phyloP scores from a whole-genome alignment of 129 eudicot genomes.

The Artemisia tridentata region DNA sequence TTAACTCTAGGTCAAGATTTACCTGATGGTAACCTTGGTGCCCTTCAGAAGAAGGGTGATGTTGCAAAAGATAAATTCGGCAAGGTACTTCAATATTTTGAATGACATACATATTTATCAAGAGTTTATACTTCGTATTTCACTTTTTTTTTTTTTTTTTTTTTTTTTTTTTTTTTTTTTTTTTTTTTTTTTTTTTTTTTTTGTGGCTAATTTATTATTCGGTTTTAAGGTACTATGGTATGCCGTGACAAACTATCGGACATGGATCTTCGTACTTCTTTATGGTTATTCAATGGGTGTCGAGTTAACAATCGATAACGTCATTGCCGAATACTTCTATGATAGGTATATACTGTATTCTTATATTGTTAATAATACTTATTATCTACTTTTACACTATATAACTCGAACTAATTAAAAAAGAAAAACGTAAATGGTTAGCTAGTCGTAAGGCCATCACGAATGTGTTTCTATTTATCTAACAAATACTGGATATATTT shows the following conservation, averaged over 20 bases:
- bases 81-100: conserved; percentile 61
- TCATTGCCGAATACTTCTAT: conserved; percentile 74
- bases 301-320: conserved; percentile 61
- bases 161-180: too few relatives aligned
- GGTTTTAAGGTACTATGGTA: conserved; percentile 44
- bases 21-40: conserved; percentile 86
- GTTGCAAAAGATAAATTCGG: conserved; percentile 68
- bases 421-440: too few relatives aligned
- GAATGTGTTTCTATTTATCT: neutral
- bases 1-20: conserved; percentile 77
- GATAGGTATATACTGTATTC: conserved; percentile 43
- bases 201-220: too few relatives aligned
- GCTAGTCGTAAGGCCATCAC: too few relatives aligned
- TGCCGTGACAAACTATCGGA: conserved; percentile 70
- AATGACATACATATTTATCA: too few relatives aligned
- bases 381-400: too few relatives aligned
- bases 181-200: too few relatives aligned
- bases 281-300: conserved; percentile 91
- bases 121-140: too few relatives aligned
- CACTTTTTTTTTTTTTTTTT: too few relatives aligned
- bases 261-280: conserved; percentile 76
- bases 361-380: too few relatives aligned
- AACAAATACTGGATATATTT: too few relatives aligned
- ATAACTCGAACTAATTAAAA: too few relatives aligned
- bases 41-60: conserved; percentile 73